Evolutionary conservation across 2,329 filamentous ascomycete species (phyloP).

Genomic region (Aspergillus nomiae): DNA sequence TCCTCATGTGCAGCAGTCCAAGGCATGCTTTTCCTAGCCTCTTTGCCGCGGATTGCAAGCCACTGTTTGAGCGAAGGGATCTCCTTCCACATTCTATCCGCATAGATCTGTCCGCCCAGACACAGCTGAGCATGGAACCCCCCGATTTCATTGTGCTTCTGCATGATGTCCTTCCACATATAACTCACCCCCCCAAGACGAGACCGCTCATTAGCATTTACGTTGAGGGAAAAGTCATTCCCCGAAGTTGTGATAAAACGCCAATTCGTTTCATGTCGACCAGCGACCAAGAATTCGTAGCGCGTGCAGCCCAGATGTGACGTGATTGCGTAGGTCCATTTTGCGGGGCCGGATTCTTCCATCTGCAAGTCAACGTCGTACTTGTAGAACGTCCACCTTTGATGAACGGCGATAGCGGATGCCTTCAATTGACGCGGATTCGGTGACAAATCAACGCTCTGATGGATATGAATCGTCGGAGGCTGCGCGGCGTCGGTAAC

Average conservation of each 20-base stretch:
- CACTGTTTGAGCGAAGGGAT: constrained; percentile 92
- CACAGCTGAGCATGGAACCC: constrained; percentile 95
- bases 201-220: constrained; percentile 80
- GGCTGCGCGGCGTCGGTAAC: constrained; percentile 89
- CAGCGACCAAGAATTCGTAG: constrained; percentile 95
- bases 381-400: constrained; percentile 93
- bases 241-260: constrained; percentile 94
- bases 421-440: constrained; percentile 86
- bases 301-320: constrained; percentile 96
- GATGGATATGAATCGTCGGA: constrained; percentile 93
- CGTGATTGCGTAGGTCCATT: constrained; percentile 98
- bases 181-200: constrained; percentile 86
- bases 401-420: constrained; percentile 81
- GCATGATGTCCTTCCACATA: constrained; percentile 99
- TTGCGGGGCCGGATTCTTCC: constrained; percentile 73
- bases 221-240: constrained; percentile 90
- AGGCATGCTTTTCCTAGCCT: constrained; percentile 82
- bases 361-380: constrained; percentile 91
- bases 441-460: constrained; percentile 85
- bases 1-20: constrained; percentile 97
- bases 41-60: constrained; percentile 89
- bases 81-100: constrained; percentile 94
- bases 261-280: constrained; percentile 87
- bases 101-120: constrained; percentile 91
- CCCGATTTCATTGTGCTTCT: constrained; percentile 94